Conservation (phyloP, 352 stramenopile species). For the Globisporangium paddicum region DNA sequence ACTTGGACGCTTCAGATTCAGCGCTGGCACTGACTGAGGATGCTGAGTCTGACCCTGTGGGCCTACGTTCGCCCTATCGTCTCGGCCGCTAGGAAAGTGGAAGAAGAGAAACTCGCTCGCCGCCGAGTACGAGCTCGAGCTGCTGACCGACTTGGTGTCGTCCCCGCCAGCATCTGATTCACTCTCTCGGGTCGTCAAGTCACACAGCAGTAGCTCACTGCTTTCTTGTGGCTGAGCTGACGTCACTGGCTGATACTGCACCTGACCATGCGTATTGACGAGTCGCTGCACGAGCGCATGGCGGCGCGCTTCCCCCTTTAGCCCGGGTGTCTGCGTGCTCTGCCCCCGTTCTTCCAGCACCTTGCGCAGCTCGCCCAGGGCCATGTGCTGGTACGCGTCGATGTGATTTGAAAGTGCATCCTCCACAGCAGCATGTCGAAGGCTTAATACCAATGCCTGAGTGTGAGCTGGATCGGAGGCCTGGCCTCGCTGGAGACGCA, state of each 20-base stretch:
- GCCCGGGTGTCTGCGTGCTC: conserved; percentile 33
- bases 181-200: not conserved
- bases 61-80: too few relatives aligned
- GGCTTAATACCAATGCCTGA: not conserved
- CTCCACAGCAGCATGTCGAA: not conserved
- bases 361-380: conserved; percentile 29
- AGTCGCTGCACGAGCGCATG: conserved; percentile 41
- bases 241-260: not conserved
- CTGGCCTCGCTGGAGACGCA: conserved; percentile 17
- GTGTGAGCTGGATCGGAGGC: not conserved
- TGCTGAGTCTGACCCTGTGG: too few relatives aligned
- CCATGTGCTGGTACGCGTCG: conserved; percentile 11
- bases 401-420: not conserved
- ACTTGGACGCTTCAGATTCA: not conserved
- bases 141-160: conserved; percentile 21
- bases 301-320: conserved; percentile 39
- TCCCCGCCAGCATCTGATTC: conserved; percentile 4
- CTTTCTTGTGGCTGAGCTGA: not conserved
- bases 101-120: conserved; percentile 44
- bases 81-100: conserved; percentile 13
- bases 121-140: conserved; percentile 33
- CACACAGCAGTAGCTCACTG: not conserved
- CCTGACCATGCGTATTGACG: conserved; percentile 15
- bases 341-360: conserved; percentile 27
- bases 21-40: not conserved